Conservation (phyloP, 2,329 filamentous ascomycete species). For the Botryotinia narcissicola region DNA sequence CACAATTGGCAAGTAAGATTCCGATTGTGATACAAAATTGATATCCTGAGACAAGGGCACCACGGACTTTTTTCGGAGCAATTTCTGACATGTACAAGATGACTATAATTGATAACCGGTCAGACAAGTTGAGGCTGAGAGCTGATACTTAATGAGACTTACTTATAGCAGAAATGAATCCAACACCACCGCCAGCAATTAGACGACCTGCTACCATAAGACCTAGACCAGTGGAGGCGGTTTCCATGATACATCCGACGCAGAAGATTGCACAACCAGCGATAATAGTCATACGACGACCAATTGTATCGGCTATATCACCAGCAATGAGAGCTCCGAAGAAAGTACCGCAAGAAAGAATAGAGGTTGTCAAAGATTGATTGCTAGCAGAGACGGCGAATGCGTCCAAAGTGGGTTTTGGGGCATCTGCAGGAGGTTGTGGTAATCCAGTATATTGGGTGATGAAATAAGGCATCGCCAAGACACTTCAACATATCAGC, state of each 20-base stretch:
- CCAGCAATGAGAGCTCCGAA: conserved; percentile 76
- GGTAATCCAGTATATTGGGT: conserved; percentile 26
- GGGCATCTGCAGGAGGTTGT: conserved; percentile 5
- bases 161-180: conserved; percentile 72
- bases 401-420: conserved; percentile 18
- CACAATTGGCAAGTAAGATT: conserved; percentile 69
- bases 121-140: conserved; percentile 61
- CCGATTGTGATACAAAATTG: conserved; percentile 83
- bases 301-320: conserved; percentile 71
- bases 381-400: conserved; percentile 45
- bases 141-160: conserved; percentile 36
- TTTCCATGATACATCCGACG: conserved; percentile 61
- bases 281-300: conserved; percentile 70
- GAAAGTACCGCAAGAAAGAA: conserved; percentile 76
- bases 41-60: conserved; percentile 75
- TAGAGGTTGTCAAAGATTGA: conserved; percentile 62
- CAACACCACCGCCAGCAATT: conserved; percentile 73
- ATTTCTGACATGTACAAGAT: conserved; percentile 72
- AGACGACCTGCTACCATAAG: conserved; percentile 61
- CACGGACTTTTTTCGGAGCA: conserved; percentile 68
- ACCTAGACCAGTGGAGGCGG: conserved; percentile 50
- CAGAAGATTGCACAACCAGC: conserved; percentile 65
- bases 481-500: conserved; percentile 16
- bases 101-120: conserved; percentile 49
- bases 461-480: conserved; percentile 31